phyloP scores from a whole-genome alignment of 129 eudicot species.

The Lactuca saligna region DNA sequence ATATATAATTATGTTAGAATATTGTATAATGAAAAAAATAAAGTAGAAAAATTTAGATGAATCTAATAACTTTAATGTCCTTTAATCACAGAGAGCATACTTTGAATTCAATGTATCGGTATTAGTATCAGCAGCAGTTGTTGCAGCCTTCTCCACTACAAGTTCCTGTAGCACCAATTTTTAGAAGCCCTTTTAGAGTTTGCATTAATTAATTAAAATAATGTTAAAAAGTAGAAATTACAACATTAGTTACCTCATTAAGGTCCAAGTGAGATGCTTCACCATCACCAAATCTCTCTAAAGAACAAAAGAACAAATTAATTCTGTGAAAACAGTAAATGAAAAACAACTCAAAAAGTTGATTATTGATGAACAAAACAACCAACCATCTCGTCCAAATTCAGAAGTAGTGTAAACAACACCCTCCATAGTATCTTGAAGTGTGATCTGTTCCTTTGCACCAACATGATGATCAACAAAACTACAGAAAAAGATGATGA shows the following conservation, averaged over 20 bases:
- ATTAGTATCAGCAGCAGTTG: slow-evolving; percentile 41
- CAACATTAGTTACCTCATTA: slow-evolving; percentile 60
- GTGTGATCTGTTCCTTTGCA: slow-evolving; percentile 92
- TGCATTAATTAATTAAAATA: not conserved
- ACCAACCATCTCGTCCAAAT: slow-evolving; percentile 95
- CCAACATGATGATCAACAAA: slow-evolving; percentile 96
- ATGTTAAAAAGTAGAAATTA: no score
- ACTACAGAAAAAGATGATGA: slow-evolving; percentile 55
- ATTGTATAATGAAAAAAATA: not conserved
- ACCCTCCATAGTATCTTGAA: slow-evolving; percentile 96
- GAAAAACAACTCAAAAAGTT: not conserved
- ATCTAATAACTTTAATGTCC: no score
- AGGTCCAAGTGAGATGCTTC: slow-evolving; percentile 88
- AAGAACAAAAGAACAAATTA: slow-evolving; percentile 4
- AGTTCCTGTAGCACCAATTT: slow-evolving; percentile 58
- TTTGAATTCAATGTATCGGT: slow-evolving; percentile 34
- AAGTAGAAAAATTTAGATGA: no score
- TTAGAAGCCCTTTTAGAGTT: not conserved
- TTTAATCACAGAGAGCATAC: slow-evolving; percentile 23
- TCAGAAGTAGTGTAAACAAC: slow-evolving; percentile 81
- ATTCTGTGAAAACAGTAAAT: not conserved
- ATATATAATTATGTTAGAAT: slow-evolving; percentile 21
- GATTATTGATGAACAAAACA: not conserved
- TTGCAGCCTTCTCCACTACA: slow-evolving; percentile 61
- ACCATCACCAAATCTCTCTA: slow-evolving; percentile 98